A percentile compares a stretch with the other conserved stretches of the same genome.
These are phyloP conservation scores for Paraglomus occultum DNA, from an alignment of 192 early-diverging fungal species.

Conservation along the genomic window DNA sequence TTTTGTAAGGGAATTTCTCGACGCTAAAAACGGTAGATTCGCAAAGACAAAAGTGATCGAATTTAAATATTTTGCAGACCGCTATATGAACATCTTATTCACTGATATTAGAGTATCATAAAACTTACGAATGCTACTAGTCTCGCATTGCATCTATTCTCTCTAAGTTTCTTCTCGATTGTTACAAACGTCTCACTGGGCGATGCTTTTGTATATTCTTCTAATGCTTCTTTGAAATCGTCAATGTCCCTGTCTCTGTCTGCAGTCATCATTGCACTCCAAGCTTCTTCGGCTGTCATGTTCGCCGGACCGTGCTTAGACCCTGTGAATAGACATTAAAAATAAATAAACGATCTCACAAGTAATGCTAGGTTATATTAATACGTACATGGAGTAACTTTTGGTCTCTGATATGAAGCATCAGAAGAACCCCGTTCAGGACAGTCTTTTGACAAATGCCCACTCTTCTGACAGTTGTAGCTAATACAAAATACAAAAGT, in stretches of 20 bases:
- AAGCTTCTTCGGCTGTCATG: conserved; percentile 7
- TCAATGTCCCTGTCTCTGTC: neutral
- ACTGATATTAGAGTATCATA: too few relatives aligned
- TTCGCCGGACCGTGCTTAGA: neutral
- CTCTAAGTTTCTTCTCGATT: conserved; percentile 12
- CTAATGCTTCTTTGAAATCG: conserved; percentile 18
- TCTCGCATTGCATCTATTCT: neutral
- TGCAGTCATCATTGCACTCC: neutral
- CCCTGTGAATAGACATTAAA: neutral
- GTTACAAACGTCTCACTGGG: neutral
- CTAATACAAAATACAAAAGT: too few relatives aligned
- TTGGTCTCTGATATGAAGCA: neutral
- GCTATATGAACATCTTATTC: too few relatives aligned
- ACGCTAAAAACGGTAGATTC: neutral
- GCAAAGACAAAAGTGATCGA: neutral
- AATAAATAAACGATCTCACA: neutral
- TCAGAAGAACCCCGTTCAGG: neutral
- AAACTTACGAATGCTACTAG: conserved; percentile 11
- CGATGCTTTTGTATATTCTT: conserved; percentile 1
- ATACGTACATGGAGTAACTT: neutral
- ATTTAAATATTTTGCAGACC: too few relatives aligned
- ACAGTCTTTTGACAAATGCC: too few relatives aligned
- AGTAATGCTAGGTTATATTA: neutral
- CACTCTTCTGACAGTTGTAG: too few relatives aligned
- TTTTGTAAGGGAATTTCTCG: conserved; percentile 3